These are phyloP conservation scores for Alternaria incomplexa DNA, from an alignment of 2,329 filamentous ascomycete genomes.

Conservation along the genomic window DNA sequence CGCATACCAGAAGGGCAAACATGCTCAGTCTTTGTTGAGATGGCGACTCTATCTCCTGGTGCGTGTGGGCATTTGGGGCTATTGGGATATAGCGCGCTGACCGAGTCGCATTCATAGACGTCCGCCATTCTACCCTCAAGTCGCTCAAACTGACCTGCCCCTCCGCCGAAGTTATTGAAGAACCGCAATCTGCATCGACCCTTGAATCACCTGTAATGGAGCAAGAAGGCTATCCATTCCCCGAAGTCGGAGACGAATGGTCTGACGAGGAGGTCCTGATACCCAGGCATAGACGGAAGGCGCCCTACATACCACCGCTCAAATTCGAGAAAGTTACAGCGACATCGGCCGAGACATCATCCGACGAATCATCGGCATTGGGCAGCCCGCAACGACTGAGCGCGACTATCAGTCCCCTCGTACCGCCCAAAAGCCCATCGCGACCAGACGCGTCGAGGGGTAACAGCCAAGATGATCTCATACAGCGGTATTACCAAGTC, in stretches of 20 bases:
- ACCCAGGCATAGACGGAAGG: constrained; percentile 35
- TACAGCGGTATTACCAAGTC: constrained; percentile 47
- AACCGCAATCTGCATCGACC: constrained; percentile 22
- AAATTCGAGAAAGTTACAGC: constrained; percentile 29
- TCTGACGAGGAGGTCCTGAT: constrained; percentile 47
- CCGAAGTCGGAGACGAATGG: constrained; percentile 44
- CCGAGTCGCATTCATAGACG: constrained; percentile 35
- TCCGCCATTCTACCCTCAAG: constrained; percentile 45
- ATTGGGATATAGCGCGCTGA: constrained; percentile 25
- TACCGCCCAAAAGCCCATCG: constrained; percentile 47
- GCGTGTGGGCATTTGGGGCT: constrained; percentile 16
- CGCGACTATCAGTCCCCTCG: constrained; percentile 30
- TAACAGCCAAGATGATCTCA: constrained; percentile 46
- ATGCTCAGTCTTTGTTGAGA: constrained; percentile 19
- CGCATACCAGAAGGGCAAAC: constrained; percentile 13
- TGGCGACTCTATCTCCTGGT: constrained; percentile 37
- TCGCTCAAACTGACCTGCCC: constrained; percentile 47
- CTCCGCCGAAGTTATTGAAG: constrained; percentile 42
- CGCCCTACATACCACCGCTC: constrained; percentile 38
- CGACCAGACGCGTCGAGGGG: constrained; percentile 38
- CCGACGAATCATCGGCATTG: constrained; percentile 33
- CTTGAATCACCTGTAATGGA: constrained; percentile 24
- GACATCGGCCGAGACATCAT: constrained; percentile 31
- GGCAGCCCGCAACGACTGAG: constrained; percentile 28
- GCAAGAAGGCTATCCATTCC: constrained; percentile 34